Base-by-base conservation (phyloP, 2,329 filamentous ascomycete genomes). In the Metarhizium robertsii region DNA sequence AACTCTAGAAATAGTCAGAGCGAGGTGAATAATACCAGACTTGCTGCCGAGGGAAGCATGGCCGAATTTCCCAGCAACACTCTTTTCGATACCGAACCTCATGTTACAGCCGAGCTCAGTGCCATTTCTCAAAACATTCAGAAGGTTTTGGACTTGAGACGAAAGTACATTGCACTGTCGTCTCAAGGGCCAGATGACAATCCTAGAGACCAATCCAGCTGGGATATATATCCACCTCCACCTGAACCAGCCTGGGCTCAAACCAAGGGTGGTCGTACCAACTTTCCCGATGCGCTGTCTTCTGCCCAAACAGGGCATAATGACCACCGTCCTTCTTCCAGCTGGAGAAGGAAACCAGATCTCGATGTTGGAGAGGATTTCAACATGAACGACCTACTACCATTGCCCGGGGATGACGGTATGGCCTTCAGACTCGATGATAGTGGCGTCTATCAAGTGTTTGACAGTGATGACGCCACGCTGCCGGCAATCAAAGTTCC, bases 311-410 rank as follows among this genome's bases (percentile, higher is more conserved):
- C 43, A 40, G 38, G 29, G 3, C 32, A 43, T 34, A 25, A 36
- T 14, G 50, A 56, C 18, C n/a, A 63, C 34, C 64, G 57, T 48
- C 69, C 66, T 18, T 73, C 75, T 30, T 72, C 75, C 8, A 86
- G 82, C 65, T 85, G 73, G 61, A 29, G 20, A 25, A 83, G 92
- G 62, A 97, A 96, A 70, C 88, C 89, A 62, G 92, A 92, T 3
- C 82, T 92, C 62, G 84, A 95, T 65, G 90, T 97, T 64, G 94
- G 94, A 11, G 89, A 92, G 65, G 92, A 97, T 68, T 99, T 99
- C 66, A 80, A 90, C 58, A 81, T 96, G 67, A 80, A 86, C 1
- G 89, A 96, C 61, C 68, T 90, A 36, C 69, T 88, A 53, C 90
- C 92, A 0, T 72, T 95, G 2, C 90, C 92, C 0, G 80, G 76